Percentiles rank a stretch among this genome's conserved stretches.
Evolutionary conservation across 2,329 filamentous ascomycete genomes (phyloP).

Genomic region (Aphanocladium album): DNA sequence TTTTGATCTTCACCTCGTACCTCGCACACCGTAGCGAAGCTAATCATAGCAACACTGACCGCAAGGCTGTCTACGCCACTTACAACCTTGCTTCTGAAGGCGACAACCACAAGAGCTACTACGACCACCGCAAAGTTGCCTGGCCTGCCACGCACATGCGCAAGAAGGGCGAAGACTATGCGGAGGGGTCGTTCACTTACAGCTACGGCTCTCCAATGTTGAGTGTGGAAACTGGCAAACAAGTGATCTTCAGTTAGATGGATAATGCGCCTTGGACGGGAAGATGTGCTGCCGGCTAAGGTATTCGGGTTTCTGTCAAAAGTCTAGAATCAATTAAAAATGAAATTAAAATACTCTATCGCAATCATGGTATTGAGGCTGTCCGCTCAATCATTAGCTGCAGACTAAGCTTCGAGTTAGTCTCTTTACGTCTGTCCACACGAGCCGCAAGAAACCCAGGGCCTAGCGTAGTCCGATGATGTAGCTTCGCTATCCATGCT

Average conservation of each 20-base stretch:
- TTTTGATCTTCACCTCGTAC: constrained; percentile 18
- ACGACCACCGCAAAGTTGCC: constrained; percentile 16
- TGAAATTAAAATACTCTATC: too few species aligned
- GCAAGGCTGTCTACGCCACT: constrained; percentile 19
- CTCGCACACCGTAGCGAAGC: constrained; percentile 17
- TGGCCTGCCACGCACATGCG: constrained; percentile 20
- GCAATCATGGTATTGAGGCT: background rate
- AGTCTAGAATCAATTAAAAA: too few species aligned
- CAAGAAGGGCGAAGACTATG: constrained; percentile 14
- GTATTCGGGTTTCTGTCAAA: too few species aligned
- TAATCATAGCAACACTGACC: constrained; percentile 15
- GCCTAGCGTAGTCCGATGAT: too few species aligned
- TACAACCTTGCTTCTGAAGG: constrained; percentile 18
- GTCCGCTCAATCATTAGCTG: too few species aligned
- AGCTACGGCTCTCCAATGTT: constrained; percentile 19
- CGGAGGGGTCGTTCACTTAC: constrained; percentile 15
- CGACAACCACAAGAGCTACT: constrained; percentile 18
- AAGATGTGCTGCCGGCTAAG: background rate
- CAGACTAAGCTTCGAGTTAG: too few species aligned
- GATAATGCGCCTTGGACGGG: background rate
- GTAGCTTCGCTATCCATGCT: background rate
- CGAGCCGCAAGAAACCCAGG: too few species aligned
- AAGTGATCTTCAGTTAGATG: constrained; percentile 16
- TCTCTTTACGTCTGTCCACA: too few species aligned
- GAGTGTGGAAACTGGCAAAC: constrained; percentile 17